Evolutionary conservation across 768 basidiomycete genomes (phyloP).

Genomic region (Termitomyces sp.): DNA sequence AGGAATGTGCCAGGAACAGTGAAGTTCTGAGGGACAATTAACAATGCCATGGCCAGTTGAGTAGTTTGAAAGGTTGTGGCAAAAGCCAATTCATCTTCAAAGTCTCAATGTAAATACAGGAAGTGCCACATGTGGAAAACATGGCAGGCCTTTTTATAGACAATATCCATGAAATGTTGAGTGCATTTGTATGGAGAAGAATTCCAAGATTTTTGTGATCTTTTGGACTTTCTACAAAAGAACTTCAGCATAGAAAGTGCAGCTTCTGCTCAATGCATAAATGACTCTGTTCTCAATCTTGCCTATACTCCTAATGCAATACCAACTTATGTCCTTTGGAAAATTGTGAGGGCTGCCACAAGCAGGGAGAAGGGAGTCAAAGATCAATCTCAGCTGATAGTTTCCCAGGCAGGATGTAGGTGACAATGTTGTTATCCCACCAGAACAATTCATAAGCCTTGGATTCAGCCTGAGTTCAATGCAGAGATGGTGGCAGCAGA

Average conservation of each 20-base stretch:
- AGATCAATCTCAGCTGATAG: neutral
- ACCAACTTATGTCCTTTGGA: too few relatives aligned
- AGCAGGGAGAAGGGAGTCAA: neutral
- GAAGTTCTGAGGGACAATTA: conserved; percentile 39
- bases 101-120: too few relatives aligned
- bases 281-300: too few relatives aligned
- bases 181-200: too few relatives aligned
- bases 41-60: conserved; percentile 7
- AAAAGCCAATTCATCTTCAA: conserved; percentile 3
- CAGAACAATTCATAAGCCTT: neutral
- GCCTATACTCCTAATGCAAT: too few relatives aligned
- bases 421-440: neutral
- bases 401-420: neutral
- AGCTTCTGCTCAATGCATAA: too few relatives aligned
- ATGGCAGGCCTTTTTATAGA: neutral
- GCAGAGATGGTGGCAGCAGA: too few relatives aligned
- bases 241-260: too few relatives aligned
- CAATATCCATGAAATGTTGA: too few relatives aligned
- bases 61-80: conserved; percentile 4
- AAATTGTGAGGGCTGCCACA: neutral
- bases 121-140: neutral
- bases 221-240: too few relatives aligned
- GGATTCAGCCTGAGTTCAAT: neutral
- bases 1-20: conserved; percentile 62
- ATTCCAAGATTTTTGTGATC: too few relatives aligned